Base-by-base conservation (phyloP, 352 stramenopile genomes). In the Peronospora belbahrii region DNA sequence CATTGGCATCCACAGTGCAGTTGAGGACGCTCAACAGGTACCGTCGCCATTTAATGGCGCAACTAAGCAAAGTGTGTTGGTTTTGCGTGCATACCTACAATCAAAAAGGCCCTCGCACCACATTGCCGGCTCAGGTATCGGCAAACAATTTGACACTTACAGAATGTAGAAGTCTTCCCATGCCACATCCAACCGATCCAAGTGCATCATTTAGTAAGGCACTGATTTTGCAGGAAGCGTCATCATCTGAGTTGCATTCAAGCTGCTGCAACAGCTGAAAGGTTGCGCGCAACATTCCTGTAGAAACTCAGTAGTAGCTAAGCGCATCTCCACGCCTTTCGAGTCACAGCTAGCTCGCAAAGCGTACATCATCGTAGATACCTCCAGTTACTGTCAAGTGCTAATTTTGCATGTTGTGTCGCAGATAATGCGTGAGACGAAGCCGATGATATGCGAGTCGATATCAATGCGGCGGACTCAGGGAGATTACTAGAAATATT, bases 261-360 rank as follows among this genome's bases (percentile, higher is more conserved):
- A 22, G 17, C 15, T 28, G 14, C 38, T 41, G 36, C 23, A 49
- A 24, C 25, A 44, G 14, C 14, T 54, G 23, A 9, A 17, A 28
- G 20, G 10, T 10, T 55, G 38, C 3, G 32, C 49, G 27, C 42
- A 80, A 31, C 77, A 72, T 30, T 86, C 74, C 20, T 82, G 78
- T 3, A 93, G 56, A 52, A 93, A 93, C 43, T 85, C 72, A 24
- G 81, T 76, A 7, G 71, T 66, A 22, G 72, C 66, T 11, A 75
- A 42, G 27, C 72, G 84, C 76, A 93, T 90, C 0, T 78, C 76
- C 57, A 70, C 74, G 2, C 80, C 78, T 33, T 83, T 85, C 13
- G 78, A 76, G 51, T 93, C 76, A 55, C 75, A 89, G 15, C 72
- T 85, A 17, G 81, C 76, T 15, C 88, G 57, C 2, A 90, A 44